Evolutionary conservation across 208 protist genomes (phyloP), one percentile per base, ranked within the genome.

Genomic region (Crithidia bombi): DNA sequence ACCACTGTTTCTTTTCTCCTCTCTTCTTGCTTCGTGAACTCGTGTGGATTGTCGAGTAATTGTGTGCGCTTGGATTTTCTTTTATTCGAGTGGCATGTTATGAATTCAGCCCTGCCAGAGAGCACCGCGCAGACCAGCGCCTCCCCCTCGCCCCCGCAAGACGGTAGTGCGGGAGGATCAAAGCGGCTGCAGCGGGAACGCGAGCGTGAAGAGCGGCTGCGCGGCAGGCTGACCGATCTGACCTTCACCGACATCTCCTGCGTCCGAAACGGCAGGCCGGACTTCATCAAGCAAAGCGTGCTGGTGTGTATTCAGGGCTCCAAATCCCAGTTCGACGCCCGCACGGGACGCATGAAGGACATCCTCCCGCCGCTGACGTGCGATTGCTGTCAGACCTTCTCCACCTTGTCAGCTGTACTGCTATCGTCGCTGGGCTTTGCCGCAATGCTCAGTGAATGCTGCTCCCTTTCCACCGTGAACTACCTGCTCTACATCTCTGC

Each of bases 351-450:
- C 39, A 73, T 85, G 68, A 83, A 77, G 32, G 66, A 47, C 26
- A 43, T 92, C 25, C 66, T 96, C 15, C 91, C 91, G 36, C 87
- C 89, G 2, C 69, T 90, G 38, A 94, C 91, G 0, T 50, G 69
- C 68, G 91, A 96, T 61, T 94, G 91, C 73, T 96, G 91, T 49
- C 91, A 96, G 62, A 94, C 91, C 4, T 96, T 96, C 67, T 83
- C 91, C 9, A 92, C 89, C 4, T 47, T 94, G 41, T 83, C 85
- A 1, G 89, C 89, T 1, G 72, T 94, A 17, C 51, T 93, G 35
- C 78, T 96, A 19, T 94, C 86, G 21, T 93, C 89, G 7, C 56
- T 96, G 5, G 83, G 87, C 21, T 89, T 86, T 52, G 88, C 84
- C 25, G 84, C 84, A 23, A 81, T 79, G 49, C 70, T 91, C 57